A percentile compares a stretch with the other conserved stretches of the same genome.
Conservation (phyloP, 768 basidiomycete species). For the Cubamyces lactineus region DNA sequence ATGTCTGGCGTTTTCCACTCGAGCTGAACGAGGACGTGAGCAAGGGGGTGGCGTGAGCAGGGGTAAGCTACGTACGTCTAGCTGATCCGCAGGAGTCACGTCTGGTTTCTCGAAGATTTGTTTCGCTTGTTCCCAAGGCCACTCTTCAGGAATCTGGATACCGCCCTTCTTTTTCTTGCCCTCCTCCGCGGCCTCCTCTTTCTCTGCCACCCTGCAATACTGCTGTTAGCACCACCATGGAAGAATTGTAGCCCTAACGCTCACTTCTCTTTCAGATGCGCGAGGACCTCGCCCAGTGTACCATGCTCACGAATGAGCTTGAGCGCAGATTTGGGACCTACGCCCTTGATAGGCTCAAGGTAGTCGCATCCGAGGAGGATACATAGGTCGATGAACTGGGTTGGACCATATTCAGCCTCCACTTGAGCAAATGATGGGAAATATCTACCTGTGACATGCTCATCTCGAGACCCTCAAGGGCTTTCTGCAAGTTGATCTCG, state of each 20-base stretch:
- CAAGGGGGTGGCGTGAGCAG: not conserved
- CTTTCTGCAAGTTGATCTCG: constrained; percentile 83
- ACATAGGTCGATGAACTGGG: constrained; percentile 93
- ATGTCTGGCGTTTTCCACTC: constrained; percentile 95
- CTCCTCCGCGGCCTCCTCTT: constrained; percentile 44
- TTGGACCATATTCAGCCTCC: not conserved
- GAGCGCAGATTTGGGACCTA: constrained; percentile 94
- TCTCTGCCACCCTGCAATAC: constrained; percentile 43
- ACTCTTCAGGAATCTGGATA: constrained; percentile 85
- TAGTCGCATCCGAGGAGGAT: constrained; percentile 98
- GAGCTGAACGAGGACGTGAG: constrained; percentile 51
- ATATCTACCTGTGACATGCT: constrained; percentile 77
- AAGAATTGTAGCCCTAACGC: constrained; percentile 11
- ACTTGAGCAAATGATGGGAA: not conserved
- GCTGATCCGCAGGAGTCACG: constrained; percentile 80
- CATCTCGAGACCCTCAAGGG: constrained; percentile 90
- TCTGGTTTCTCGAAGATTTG: constrained; percentile 88
- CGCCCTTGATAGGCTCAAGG: constrained; percentile 96
- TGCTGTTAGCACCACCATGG: not conserved
- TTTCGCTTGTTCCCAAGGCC: constrained; percentile 97
- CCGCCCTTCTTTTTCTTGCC: constrained; percentile 78
- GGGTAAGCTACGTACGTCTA: constrained; percentile 61
- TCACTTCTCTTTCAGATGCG: constrained; percentile 79
- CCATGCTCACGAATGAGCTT: constrained; percentile 89
- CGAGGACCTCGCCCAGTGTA: constrained; percentile 69